Percentiles rank a stretch among this genome's conserved stretches.
Conservation (phyloP, 768 basidiomycete species). For the Asterophora parasitica region DNA sequence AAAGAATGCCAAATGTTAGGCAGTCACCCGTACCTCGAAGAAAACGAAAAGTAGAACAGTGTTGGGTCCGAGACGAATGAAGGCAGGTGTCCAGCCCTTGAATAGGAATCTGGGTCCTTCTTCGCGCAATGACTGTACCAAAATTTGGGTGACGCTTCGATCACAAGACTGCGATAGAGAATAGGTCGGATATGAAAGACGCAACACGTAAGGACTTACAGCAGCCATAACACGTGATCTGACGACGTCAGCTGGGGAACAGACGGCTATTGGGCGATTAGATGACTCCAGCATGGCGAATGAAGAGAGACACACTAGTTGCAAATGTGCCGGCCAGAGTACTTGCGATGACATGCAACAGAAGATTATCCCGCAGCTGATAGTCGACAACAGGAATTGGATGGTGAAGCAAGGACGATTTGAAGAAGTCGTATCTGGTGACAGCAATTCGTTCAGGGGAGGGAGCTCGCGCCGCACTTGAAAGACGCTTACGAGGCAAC, state of each 20-base stretch:
- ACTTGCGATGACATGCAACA: constrained; percentile 66
- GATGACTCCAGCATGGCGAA: background rate
- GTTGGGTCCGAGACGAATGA: constrained; percentile 78
- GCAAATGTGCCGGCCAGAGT: constrained; percentile 69
- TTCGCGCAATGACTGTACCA: constrained; percentile 55
- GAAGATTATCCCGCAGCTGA: constrained; percentile 59
- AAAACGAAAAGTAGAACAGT: constrained; percentile 84
- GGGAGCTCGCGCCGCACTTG: background rate
- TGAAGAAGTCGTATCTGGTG: constrained; percentile 73
- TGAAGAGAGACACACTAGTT: constrained; percentile 50
- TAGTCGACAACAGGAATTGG: constrained; percentile 53
- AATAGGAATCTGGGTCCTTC: constrained; percentile 79
- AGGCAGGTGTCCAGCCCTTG: constrained; percentile 89
- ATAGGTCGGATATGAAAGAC: constrained; percentile 5
- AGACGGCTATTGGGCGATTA: constrained; percentile 48
- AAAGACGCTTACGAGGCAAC: constrained; percentile 66
- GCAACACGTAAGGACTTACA: constrained; percentile 32
- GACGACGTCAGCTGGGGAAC: constrained; percentile 75
- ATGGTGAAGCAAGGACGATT: constrained; percentile 47
- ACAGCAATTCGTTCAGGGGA: background rate
- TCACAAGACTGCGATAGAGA: constrained; percentile 41
- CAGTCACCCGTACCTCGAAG: constrained; percentile 53
- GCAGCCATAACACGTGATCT: constrained; percentile 75
- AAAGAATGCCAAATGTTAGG: background rate
- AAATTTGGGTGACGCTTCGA: constrained; percentile 43